These are phyloP conservation scores for Parastagonospora avenae DNA, from an alignment of 2,329 filamentous ascomycete genomes.

Conservation along the genomic window DNA sequence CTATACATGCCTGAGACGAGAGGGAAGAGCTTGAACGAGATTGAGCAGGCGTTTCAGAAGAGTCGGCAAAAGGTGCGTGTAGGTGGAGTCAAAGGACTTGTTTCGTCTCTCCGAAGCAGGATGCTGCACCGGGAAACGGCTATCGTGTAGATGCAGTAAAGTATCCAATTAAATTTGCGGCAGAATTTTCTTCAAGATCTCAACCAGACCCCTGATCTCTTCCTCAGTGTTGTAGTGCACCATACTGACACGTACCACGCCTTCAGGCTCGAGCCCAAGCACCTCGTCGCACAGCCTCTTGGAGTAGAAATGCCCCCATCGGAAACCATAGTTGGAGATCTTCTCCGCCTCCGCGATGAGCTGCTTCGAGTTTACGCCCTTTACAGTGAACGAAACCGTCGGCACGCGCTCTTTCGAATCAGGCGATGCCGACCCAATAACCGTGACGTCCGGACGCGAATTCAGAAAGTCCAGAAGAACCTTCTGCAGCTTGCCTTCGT, in stretches of 20 bases:
- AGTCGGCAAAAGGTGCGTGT: background rate
- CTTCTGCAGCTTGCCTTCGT: slow-evolving; percentile 66
- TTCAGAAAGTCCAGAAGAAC: slow-evolving; percentile 65
- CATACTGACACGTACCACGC: slow-evolving; percentile 72
- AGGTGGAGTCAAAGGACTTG: background rate
- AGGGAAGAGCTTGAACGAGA: slow-evolving; percentile 56
- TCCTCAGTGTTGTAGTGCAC: slow-evolving; percentile 75
- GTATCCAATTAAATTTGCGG: slow-evolving; percentile 8
- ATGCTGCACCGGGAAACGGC: background rate
- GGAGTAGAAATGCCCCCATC: slow-evolving; percentile 73
- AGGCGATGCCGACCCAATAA: slow-evolving; percentile 62
- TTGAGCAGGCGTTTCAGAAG: slow-evolving; percentile 54
- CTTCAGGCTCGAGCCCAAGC: slow-evolving; percentile 63
- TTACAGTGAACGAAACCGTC: slow-evolving; percentile 70
- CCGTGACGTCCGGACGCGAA: slow-evolving; percentile 57
- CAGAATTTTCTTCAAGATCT: slow-evolving; percentile 59
- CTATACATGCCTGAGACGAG: slow-evolving; percentile 59
- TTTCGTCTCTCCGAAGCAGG: background rate
- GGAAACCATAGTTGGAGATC: slow-evolving; percentile 63
- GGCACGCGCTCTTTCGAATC: slow-evolving; percentile 61
- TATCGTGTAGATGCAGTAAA: background rate
- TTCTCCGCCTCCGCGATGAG: slow-evolving; percentile 68
- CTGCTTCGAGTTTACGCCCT: slow-evolving; percentile 60
- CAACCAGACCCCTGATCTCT: slow-evolving; percentile 60
- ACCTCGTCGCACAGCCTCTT: slow-evolving; percentile 66